A percentile compares a stretch with the other conserved stretches of the same genome.
phyloP scores from a whole-genome alignment of 495 filamentous ascomycete species.

The Entonaema liquescens region DNA sequence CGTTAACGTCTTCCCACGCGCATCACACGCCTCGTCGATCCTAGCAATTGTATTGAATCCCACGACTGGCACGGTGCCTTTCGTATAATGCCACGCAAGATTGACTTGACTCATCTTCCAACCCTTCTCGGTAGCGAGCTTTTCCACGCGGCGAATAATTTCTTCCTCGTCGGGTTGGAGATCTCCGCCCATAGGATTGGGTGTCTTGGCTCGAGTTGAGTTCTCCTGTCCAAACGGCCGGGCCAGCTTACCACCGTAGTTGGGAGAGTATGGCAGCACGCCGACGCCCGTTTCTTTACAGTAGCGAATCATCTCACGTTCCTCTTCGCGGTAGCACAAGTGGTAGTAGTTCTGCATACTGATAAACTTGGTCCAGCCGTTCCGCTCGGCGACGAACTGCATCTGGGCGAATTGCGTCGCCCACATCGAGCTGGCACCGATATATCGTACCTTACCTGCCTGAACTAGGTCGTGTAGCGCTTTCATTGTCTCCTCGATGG shows the following conservation, averaged over 20 bases:
- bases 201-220: conserved; percentile 23
- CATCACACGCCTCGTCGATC: conserved; percentile 66
- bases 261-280: conserved; percentile 71
- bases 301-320: conserved; percentile 77
- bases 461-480: conserved; percentile 69
- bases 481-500: conserved; percentile 72
- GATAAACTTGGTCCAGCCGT: conserved; percentile 79
- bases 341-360: conserved; percentile 81
- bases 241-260: conserved; percentile 64
- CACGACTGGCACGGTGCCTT: conserved; percentile 62
- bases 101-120: conserved; percentile 68
- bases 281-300: conserved; percentile 77
- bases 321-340: conserved; percentile 77
- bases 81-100: conserved; percentile 63
- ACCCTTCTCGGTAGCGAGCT: conserved; percentile 66
- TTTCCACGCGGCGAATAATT: conserved; percentile 66
- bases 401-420: conserved; percentile 61
- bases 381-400: conserved; percentile 67
- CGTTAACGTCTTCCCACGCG: conserved; percentile 60
- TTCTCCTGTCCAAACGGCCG: conserved; percentile 47
- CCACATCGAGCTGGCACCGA: conserved; percentile 70
- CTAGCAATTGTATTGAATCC: conserved; percentile 61
- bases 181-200: conserved; percentile 15
- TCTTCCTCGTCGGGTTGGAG: conserved; percentile 34
- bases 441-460: conserved; percentile 68